These are phyloP conservation scores for Solanum pennellii DNA, from an alignment of 257 asterid genomes.

Conservation along the genomic window DNA sequence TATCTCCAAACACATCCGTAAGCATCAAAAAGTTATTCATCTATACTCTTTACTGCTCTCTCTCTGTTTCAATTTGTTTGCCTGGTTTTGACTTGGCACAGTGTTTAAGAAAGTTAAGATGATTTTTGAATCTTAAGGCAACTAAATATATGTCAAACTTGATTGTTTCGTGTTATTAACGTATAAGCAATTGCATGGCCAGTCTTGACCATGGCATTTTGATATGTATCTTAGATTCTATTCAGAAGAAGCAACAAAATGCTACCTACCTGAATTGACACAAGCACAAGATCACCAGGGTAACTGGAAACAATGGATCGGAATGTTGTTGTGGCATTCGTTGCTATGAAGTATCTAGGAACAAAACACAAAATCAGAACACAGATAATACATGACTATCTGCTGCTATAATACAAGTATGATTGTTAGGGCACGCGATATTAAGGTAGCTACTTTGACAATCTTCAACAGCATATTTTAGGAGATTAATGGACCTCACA, in stretches of 20 bases:
- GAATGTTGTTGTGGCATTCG: constrained; percentile 86
- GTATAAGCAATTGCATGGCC: not conserved
- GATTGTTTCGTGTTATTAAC: not conserved
- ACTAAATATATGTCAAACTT: not conserved
- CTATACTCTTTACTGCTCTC: not conserved
- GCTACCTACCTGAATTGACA: constrained; percentile 62
- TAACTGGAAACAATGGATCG: constrained; percentile 67
- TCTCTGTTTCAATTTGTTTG: not conserved
- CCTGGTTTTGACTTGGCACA: not conserved
- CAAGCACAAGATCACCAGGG: constrained; percentile 73
- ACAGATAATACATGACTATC: not conserved
- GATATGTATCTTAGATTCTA: not conserved
- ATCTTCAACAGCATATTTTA: not conserved
- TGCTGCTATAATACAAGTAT: not conserved
- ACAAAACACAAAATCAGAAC: not conserved
- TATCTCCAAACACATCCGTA: not conserved
- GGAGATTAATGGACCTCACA: too few relatives aligned
- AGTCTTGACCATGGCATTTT: not conserved
- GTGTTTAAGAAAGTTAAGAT: not conserved
- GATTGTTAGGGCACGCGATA: not conserved
- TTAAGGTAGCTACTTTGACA: not conserved
- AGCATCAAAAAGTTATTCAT: not conserved
- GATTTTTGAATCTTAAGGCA: not conserved
- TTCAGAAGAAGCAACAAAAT: not conserved
- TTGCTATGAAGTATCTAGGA: constrained; percentile 59